Evolutionary conservation across 495 filamentous ascomycete genomes (phyloP), one percentile per base, ranked within the genome.

Genomic region (Immersiella caudata): DNA sequence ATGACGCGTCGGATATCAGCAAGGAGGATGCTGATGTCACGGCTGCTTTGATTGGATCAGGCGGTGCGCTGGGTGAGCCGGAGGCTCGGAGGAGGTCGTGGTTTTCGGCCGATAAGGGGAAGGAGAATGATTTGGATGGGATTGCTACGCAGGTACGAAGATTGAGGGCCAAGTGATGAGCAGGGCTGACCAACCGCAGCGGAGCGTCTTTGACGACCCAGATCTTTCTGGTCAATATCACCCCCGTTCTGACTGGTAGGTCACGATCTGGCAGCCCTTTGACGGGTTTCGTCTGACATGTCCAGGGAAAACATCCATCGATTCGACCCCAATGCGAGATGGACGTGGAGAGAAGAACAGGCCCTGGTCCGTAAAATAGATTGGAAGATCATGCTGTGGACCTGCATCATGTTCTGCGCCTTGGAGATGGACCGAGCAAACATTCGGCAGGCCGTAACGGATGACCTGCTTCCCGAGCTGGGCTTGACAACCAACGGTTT

Each of bases 361-460:
- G 80, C 78, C 1, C 73, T 94, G 7, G 82, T 94, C 4, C 79
- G 83, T 55, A 93, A 75, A 60, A 68, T 74, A 70, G 78, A 79
- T 68, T 70, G 62, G 63, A 74, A 70, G 63, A 81, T 79, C 70
- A 77, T 69, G 71, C 69, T 75, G 7, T 92, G 87, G 79, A 86
- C 86, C 0, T 94, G 91, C 71, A 70, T 93, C n/a, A 93, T 91
- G 75, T 93, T 93, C 77, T 92, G 93, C 67, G 90, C 88, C 0
- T 81, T 95, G 2, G 89, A 95, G 68, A 80, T 94, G 14, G 91
- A 95, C 75, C 83, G 91, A 33, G 88, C 87, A 46, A 94, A 93
- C 73, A 84, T 93, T 46, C 76, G 82, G 26, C 87, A 93, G 70
- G 90, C 90, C 8, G 78, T 90, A 5, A 88, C 89, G 0, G 91